These are phyloP conservation scores for Epichloe glyceriae DNA, from an alignment of 2,329 filamentous ascomycete genomes.

Conservation along the genomic window DNA sequence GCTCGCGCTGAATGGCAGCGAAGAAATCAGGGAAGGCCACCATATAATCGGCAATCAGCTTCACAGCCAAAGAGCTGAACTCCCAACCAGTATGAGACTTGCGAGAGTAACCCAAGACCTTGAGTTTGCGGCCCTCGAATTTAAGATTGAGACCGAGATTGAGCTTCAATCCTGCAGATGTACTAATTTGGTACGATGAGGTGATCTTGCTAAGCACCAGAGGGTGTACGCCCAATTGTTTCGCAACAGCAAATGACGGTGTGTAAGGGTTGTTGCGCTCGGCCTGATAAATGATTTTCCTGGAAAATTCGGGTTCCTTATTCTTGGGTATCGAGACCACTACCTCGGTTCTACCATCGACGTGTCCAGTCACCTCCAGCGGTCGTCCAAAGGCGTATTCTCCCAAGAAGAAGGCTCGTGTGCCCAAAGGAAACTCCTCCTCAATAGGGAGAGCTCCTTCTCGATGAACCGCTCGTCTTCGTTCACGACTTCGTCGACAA, in stretches of 20 bases:
- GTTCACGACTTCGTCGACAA: constrained; percentile 82
- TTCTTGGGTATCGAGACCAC: constrained; percentile 59
- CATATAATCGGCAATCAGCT: constrained; percentile 80
- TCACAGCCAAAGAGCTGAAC: constrained; percentile 74
- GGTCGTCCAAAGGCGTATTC: constrained; percentile 88
- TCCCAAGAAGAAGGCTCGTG: constrained; percentile 83
- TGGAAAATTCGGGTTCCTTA: constrained; percentile 72
- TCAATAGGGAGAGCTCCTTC: constrained; percentile 76
- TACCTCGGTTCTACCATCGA: constrained; percentile 62
- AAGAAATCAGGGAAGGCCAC: constrained; percentile 91
- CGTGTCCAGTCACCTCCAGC: constrained; percentile 66
- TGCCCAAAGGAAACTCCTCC: constrained; percentile 76
- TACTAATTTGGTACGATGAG: constrained; percentile 75
- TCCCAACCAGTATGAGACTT: constrained; percentile 86
- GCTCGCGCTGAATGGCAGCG: constrained; percentile 71
- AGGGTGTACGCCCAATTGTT: constrained; percentile 67
- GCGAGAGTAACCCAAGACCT: constrained; percentile 89
- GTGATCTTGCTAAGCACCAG: constrained; percentile 91
- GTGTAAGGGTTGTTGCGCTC: constrained; percentile 63
- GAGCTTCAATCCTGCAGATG: constrained; percentile 64
- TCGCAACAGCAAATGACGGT: constrained; percentile 81
- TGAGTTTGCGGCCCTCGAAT: constrained; percentile 89
- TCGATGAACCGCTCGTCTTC: constrained; percentile 91
- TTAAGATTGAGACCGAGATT: constrained; percentile 94
- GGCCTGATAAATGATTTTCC: constrained; percentile 55